These are phyloP conservation scores for Arabidopsis arenosa DNA, from an alignment of 345 rosid species.

Conservation along the genomic window DNA sequence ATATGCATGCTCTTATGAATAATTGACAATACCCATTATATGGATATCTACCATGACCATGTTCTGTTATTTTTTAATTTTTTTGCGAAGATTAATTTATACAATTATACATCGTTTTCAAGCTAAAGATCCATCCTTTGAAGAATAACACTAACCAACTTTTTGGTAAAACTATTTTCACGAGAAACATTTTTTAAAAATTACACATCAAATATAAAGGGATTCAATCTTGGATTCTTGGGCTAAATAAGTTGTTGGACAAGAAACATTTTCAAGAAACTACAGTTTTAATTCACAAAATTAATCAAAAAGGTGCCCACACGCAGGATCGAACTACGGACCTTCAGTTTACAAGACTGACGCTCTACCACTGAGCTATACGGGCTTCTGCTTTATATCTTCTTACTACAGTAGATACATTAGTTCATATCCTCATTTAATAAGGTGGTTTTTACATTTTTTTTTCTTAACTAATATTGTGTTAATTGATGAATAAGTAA, in stretches of 20 bases:
- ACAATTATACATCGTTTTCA: background rate
- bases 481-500: too few relatives aligned
- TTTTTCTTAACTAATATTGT: too few relatives aligned
- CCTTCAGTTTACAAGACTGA: slow-evolving; percentile 90
- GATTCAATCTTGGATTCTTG: background rate
- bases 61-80: background rate
- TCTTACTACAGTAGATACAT: fast-evolving
- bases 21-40: slow-evolving; percentile 18
- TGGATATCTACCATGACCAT: background rate
- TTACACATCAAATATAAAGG: background rate
- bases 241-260: slow-evolving; percentile 9
- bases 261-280: too few relatives aligned
- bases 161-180: background rate
- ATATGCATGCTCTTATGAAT: slow-evolving; percentile 24
- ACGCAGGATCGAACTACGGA: slow-evolving; percentile 84
- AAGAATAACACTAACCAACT: background rate
- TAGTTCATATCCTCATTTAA: too few relatives aligned
- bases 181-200: background rate
- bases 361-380: slow-evolving; percentile 97
- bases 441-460: too few relatives aligned
- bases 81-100: background rate
- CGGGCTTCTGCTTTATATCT: slow-evolving; percentile 39
- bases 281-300: background rate
- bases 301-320: slow-evolving; percentile 54
- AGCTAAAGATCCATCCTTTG: background rate